Conservation (phyloP, 1,284 basidiomycete genomes). For the Ustilago vetiveriae region DNA sequence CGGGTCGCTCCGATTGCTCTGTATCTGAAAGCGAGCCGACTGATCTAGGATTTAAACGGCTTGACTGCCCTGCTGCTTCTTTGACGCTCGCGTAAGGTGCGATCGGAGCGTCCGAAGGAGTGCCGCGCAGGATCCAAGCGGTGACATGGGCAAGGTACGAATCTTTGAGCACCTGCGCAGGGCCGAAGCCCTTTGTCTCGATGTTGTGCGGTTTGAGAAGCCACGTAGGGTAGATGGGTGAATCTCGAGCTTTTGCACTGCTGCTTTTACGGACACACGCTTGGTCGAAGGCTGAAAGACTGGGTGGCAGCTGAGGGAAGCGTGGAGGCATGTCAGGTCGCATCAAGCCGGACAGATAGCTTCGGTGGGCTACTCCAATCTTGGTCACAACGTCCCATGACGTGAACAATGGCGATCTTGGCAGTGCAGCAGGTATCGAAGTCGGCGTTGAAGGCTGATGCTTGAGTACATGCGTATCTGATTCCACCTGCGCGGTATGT, state of each 20-base stretch:
- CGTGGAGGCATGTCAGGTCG: constrained; percentile 44
- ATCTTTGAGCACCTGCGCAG: constrained; percentile 58
- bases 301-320: constrained; percentile 35
- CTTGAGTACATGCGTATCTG: no score
- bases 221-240: constrained; percentile 40
- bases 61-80: neutral
- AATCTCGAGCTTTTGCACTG: no score
- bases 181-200: constrained; percentile 49
- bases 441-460: neutral
- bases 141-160: constrained; percentile 54
- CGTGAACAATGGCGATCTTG: constrained; percentile 27
- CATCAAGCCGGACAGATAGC: constrained; percentile 52
- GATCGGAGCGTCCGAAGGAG: neutral
- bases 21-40: neutral
- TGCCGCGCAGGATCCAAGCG: constrained; percentile 32
- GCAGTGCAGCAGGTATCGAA: neutral
- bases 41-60: neutral
- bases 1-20: constrained; percentile 2
- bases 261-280: no score
- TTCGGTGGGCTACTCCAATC: constrained; percentile 46
- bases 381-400: constrained; percentile 39
- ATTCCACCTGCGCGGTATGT: neutral
- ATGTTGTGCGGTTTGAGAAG: constrained; percentile 32
- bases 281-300: no score
- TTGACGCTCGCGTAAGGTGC: neutral